Evolutionary conservation across 2,329 filamentous ascomycete genomes (phyloP).

Genomic region (Alternaria panax): DNA sequence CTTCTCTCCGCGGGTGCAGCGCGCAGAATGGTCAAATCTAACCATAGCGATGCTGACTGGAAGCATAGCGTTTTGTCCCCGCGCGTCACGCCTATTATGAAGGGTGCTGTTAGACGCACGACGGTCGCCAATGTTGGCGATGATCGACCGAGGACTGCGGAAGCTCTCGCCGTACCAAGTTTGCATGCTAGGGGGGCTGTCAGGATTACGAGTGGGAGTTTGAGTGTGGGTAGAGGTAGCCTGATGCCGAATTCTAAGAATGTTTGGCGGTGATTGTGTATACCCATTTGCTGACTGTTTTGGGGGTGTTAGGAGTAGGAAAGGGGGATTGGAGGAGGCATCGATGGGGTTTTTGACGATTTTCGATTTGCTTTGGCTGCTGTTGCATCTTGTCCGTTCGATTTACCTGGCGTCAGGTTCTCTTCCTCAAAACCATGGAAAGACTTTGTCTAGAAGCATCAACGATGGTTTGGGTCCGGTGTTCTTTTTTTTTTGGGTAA

Average conservation of each 20-base stretch:
- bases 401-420: not conserved
- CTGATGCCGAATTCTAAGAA: conserved; percentile 41
- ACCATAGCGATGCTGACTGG: conserved; percentile 55
- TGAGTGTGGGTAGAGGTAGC: conserved; percentile 35
- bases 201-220: conserved; percentile 41
- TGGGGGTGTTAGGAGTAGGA: not conserved
- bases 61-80: conserved; percentile 68
- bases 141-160: conserved; percentile 32
- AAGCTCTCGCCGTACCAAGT: conserved; percentile 22
- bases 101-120: conserved; percentile 53
- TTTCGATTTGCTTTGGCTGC: not conserved
- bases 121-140: conserved; percentile 43
- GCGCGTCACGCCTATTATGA: conserved; percentile 65
- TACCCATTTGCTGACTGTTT: conserved; percentile 11
- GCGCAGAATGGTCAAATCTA: conserved; percentile 55
- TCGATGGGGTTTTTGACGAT: conserved; percentile 5
- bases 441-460: conserved; percentile 10
- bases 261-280: conserved; percentile 42
- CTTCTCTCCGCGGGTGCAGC: conserved; percentile 72
- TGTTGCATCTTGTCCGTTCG: not conserved
- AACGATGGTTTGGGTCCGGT: conserved; percentile 7
- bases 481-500: conserved; percentile 8
- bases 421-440: not conserved
- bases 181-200: conserved; percentile 41
- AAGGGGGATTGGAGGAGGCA: conserved; percentile 3